Conservation (phyloP, 2,329 filamentous ascomycete genomes). For the Hypocreales sp. region DNA sequence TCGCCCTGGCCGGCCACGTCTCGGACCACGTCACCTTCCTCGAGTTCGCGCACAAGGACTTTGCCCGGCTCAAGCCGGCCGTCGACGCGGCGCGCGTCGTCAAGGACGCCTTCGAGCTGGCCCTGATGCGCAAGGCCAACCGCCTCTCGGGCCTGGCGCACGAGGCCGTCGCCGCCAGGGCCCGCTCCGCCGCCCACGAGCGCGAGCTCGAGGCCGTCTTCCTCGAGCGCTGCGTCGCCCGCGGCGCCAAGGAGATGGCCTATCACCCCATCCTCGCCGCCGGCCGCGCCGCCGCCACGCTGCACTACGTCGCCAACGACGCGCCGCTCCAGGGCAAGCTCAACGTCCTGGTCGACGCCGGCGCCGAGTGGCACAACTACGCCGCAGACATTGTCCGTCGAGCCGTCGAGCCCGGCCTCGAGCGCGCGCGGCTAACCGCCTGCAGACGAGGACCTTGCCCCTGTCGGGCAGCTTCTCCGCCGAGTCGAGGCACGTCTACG, state of each 20-base stretch:
- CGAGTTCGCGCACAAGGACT: slow-evolving; percentile 50
- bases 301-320: slow-evolving; percentile 79
- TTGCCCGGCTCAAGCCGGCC: slow-evolving; percentile 37
- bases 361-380: slow-evolving; percentile 60
- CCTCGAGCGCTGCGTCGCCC: slow-evolving; percentile 56
- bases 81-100: slow-evolving; percentile 54
- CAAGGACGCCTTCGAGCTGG: slow-evolving; percentile 63
- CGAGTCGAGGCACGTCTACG: slow-evolving; percentile 61
- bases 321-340: slow-evolving; percentile 54
- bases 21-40: slow-evolving; percentile 57
- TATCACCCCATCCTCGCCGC: slow-evolving; percentile 78
- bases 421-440: too few species aligned
- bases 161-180: slow-evolving; percentile 42
- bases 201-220: slow-evolving; percentile 72
- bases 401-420: too few species aligned
- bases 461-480: slow-evolving; percentile 55
- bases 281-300: slow-evolving; percentile 64
- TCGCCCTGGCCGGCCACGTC: slow-evolving; percentile 66
- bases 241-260: slow-evolving; percentile 67
- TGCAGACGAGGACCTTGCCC: slow-evolving; percentile 71
- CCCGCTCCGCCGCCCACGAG: slow-evolving; percentile 56
- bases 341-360: slow-evolving; percentile 73
- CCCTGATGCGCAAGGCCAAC: slow-evolving; percentile 58
- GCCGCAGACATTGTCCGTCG: slow-evolving; percentile 43
- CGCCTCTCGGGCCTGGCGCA: slow-evolving; percentile 53